These are phyloP conservation scores for Sordaria brevicollis DNA, from an alignment of 495 filamentous ascomycete species.

Conservation along the genomic window DNA sequence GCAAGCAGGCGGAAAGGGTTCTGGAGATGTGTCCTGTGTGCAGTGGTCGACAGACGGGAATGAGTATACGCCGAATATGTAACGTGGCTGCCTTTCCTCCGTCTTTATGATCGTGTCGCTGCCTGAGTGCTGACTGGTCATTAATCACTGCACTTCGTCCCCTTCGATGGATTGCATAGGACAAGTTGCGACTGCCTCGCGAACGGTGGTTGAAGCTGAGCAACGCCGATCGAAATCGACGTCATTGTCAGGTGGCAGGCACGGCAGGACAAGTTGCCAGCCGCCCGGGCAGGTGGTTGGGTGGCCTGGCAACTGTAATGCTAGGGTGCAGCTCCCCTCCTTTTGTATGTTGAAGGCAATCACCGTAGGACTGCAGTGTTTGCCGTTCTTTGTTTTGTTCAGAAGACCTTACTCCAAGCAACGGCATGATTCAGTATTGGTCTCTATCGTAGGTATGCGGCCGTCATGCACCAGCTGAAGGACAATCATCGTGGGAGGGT, in stretches of 20 bases:
- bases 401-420: not conserved
- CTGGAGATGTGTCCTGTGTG: not conserved
- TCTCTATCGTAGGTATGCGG: not conserved
- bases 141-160: not conserved
- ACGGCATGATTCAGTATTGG: not conserved
- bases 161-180: not conserved
- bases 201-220: not conserved
- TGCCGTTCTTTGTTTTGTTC: not conserved
- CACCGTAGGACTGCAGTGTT: not conserved
- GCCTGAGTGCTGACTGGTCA: not conserved
- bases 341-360: not conserved
- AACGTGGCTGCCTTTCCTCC: not conserved
- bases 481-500: not conserved
- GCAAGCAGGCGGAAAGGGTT: not conserved
- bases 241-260: conserved; percentile 19
- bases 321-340: not conserved
- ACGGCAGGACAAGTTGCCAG: not conserved
- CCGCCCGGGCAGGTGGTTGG: not conserved
- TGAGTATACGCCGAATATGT: not conserved
- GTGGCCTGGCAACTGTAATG: not conserved
- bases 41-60: not conserved
- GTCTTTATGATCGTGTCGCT: not conserved
- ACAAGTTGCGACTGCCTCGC: not conserved
- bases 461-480: not conserved
- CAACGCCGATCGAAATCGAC: conserved; percentile 6